Evolutionary conservation across 106 monocot species (phyloP).

Genomic region (Ottelia alismoides): DNA sequence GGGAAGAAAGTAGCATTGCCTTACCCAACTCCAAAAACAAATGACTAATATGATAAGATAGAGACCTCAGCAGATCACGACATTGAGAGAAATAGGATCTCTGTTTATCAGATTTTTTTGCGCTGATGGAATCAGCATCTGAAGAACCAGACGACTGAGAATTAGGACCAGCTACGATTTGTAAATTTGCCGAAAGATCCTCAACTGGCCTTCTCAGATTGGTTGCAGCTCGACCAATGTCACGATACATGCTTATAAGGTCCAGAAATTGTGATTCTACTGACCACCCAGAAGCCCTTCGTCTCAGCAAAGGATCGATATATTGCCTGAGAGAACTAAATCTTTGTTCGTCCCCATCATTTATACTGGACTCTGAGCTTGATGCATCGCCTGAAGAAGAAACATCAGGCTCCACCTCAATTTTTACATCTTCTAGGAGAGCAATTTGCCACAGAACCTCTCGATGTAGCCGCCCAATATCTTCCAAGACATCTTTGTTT

Average conservation of each 20-base stretch:
- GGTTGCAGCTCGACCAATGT: constrained; percentile 58
- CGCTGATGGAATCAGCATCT: constrained; percentile 19
- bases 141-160: constrained; percentile 19
- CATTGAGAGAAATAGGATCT: constrained; percentile 44
- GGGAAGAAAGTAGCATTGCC: constrained; percentile 57
- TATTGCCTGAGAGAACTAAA: constrained; percentile 73
- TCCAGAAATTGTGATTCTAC: constrained; percentile 96
- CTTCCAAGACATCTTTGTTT: constrained; percentile 76
- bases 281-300: constrained; percentile 73
- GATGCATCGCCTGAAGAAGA: constrained; percentile 31
- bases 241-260: constrained; percentile 86
- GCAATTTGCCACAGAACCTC: constrained; percentile 92
- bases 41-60: constrained; percentile 75
- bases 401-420: constrained; percentile 30
- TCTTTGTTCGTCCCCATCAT: constrained; percentile 63
- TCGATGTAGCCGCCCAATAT: constrained; percentile 77
- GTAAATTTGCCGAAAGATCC: constrained; percentile 31
- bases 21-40: constrained; percentile 75
- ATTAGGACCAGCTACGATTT: constrained; percentile 19
- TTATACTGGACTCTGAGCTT: constrained; percentile 18
- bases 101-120: constrained; percentile 55
- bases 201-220: constrained; percentile 34
- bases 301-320: constrained; percentile 76
- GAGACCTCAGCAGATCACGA: constrained; percentile 82
- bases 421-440: constrained; percentile 72